A percentile compares a stretch with the other conserved stretches of the same genome.
phyloP scores from a whole-genome alignment of 2,329 filamentous ascomycete species.

The Lasiodiplodia sp. region DNA sequence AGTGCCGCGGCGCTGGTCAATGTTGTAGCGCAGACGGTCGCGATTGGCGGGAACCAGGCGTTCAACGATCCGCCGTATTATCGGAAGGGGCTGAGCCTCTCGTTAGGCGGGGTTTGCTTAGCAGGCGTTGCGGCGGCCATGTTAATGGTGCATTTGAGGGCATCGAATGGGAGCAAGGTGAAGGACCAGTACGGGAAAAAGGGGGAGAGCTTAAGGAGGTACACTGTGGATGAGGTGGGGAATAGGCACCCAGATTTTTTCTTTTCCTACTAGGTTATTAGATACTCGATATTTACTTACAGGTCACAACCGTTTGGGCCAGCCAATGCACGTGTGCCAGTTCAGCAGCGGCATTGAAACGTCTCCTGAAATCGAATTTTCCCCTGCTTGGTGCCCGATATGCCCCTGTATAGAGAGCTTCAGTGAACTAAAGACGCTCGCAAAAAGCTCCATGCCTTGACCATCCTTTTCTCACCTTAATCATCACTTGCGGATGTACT shows the following conservation, averaged over 20 bases:
- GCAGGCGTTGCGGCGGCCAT: background rate
- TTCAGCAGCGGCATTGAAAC: too few relatives aligned
- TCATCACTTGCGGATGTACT: too few relatives aligned
- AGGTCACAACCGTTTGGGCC: too few relatives aligned
- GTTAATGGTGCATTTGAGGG: background rate
- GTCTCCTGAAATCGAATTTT: too few relatives aligned
- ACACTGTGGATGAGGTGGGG: background rate
- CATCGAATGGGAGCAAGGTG: background rate
- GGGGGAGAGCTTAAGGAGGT: background rate
- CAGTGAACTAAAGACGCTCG: too few relatives aligned
- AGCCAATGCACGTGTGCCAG: too few relatives aligned
- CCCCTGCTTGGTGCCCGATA: too few relatives aligned
- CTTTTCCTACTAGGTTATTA: background rate
- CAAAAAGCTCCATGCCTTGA: too few relatives aligned
- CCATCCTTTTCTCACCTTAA: too few relatives aligned
- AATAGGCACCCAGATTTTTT: background rate
- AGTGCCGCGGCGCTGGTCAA: slow-evolving; percentile 32
- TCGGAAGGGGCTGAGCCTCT: slow-evolving; percentile 8
- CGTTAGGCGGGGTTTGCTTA: background rate
- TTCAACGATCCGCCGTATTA: slow-evolving; percentile 32
- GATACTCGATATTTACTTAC: too few relatives aligned
- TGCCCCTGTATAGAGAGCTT: too few relatives aligned
- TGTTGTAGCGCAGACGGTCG: slow-evolving; percentile 27
- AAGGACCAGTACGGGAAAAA: background rate
- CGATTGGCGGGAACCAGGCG: slow-evolving; percentile 31